Conservation (phyloP, 306 rosid genomes). For the Glycine latifolia region DNA sequence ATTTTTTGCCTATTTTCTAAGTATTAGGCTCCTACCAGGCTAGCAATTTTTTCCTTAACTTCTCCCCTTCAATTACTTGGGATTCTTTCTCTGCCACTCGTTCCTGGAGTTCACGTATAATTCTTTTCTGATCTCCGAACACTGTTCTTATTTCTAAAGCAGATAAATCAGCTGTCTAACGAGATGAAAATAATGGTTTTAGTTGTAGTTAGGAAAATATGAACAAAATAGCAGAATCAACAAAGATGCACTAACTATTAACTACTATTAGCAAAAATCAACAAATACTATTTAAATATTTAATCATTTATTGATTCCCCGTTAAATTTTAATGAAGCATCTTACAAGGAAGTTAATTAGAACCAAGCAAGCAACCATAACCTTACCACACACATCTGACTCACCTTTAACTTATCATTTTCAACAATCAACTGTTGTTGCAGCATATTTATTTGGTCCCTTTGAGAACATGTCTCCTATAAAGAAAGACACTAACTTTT, state of each 20-base stretch:
- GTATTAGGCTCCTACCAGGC: no score
- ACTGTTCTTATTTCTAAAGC: slow-evolving; percentile 59
- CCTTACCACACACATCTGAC: background rate
- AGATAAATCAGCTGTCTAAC: slow-evolving; percentile 72
- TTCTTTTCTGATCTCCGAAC: slow-evolving; percentile 66
- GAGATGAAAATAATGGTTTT: slow-evolving; percentile 16
- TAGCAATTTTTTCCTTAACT: slow-evolving; percentile 67
- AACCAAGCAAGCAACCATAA: background rate
- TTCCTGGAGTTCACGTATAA: slow-evolving; percentile 60
- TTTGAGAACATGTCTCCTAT: slow-evolving; percentile 78
- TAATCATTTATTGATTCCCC: background rate
- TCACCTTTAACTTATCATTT: slow-evolving; percentile 75
- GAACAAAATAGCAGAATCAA: background rate
- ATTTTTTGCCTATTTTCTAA: no score
- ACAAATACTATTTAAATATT: background rate
- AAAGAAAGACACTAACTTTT: slow-evolving; percentile 38
- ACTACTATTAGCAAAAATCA: background rate
- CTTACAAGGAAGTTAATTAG: background rate
- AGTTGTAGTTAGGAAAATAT: background rate
- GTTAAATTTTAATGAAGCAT: background rate
- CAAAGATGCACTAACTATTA: no score
- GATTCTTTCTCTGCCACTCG: slow-evolving; percentile 69
- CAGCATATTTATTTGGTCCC: slow-evolving; percentile 58
- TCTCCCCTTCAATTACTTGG: slow-evolving; percentile 79
- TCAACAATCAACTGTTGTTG: slow-evolving; percentile 70